A percentile compares a stretch with the other conserved stretches of the same genome.
Evolutionary conservation across 768 basidiomycete species (phyloP).

Genomic region (Mycena albidolilacea): DNA sequence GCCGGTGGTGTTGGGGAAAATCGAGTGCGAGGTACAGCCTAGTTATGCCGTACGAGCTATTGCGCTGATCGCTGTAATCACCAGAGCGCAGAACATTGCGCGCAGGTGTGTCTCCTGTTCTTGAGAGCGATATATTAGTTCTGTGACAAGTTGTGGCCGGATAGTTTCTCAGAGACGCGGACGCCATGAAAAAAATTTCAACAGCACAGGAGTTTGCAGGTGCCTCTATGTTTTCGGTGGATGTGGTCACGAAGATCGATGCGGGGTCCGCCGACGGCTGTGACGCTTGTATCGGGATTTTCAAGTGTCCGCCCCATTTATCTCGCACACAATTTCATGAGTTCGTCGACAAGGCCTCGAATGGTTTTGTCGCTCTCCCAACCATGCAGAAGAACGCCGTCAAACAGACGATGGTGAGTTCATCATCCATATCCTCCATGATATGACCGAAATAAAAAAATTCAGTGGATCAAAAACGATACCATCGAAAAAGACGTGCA

Average conservation of each 20-base stretch:
- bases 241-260: slow-evolving; percentile 12
- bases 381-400: slow-evolving; percentile 15
- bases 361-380: slow-evolving; percentile 9
- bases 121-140: slow-evolving; percentile 13
- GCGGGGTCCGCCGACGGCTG: slow-evolving; percentile 7
- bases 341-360: slow-evolving; percentile 19
- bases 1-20: slow-evolving; percentile 11
- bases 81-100: slow-evolving; percentile 17
- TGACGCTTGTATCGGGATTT: slow-evolving; percentile 18
- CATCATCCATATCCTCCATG: not conserved
- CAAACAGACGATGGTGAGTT: slow-evolving; percentile 15
- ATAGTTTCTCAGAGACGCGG: slow-evolving; percentile 10
- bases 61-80: slow-evolving; percentile 1
- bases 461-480: slow-evolving; percentile 19
- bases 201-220: slow-evolving; percentile 14
- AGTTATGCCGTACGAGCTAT: slow-evolving; percentile 9
- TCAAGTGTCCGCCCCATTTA: slow-evolving; percentile 15
- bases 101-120: slow-evolving; percentile 11
- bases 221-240: slow-evolving; percentile 15
- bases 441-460: not conserved
- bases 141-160: not conserved
- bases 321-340: slow-evolving; percentile 16
- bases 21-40: slow-evolving; percentile 8
- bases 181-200: slow-evolving; percentile 9
- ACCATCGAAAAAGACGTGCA: slow-evolving; percentile 14